These are phyloP conservation scores for Ascochyta clinopodiicola DNA, from an alignment of 2,329 filamentous ascomycete species.

Conservation along the genomic window DNA sequence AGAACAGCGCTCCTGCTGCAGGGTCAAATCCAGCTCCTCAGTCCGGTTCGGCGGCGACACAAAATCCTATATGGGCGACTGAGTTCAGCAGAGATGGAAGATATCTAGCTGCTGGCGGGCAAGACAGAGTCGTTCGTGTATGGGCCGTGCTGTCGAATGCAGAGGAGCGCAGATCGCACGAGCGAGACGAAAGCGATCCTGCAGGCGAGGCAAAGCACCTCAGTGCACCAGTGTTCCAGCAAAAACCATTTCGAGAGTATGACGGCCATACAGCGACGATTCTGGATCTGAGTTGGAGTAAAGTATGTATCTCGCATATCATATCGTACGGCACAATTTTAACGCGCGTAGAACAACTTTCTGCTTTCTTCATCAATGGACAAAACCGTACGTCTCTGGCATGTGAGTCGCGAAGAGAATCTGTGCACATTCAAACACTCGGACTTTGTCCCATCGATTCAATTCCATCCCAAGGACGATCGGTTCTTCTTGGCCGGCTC, in stretches of 20 bases:
- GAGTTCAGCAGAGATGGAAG: conserved; percentile 92
- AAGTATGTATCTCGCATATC: conserved; percentile 55
- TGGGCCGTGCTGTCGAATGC: conserved; percentile 86
- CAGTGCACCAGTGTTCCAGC: conserved; percentile 88
- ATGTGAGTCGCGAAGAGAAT: conserved; percentile 82
- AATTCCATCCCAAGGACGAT: conserved; percentile 93
- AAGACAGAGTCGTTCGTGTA: conserved; percentile 82
- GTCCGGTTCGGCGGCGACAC: conserved; percentile 45
- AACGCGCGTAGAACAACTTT: conserved; percentile 76
- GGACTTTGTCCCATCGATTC: conserved; percentile 92
- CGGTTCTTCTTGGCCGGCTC: conserved; percentile 96
- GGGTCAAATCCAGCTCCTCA: conserved; percentile 39
- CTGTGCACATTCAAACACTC: conserved; percentile 93
- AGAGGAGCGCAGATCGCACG: conserved; percentile 77
- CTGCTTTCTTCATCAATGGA: conserved; percentile 96
- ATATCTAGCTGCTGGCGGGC: conserved; percentile 90
- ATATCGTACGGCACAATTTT: neutral
- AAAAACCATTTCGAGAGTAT: conserved; percentile 79
- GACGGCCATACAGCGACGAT: conserved; percentile 84
- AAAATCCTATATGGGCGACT: conserved; percentile 84
- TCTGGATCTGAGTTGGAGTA: conserved; percentile 95
- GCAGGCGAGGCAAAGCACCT: conserved; percentile 67
- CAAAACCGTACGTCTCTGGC: conserved; percentile 94
- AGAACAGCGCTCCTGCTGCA: conserved; percentile 35
- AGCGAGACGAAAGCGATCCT: conserved; percentile 69